Evolutionary conservation across 176 grass and related monocot genomes (phyloP).

Genomic region (Oryza rufipogon): DNA sequence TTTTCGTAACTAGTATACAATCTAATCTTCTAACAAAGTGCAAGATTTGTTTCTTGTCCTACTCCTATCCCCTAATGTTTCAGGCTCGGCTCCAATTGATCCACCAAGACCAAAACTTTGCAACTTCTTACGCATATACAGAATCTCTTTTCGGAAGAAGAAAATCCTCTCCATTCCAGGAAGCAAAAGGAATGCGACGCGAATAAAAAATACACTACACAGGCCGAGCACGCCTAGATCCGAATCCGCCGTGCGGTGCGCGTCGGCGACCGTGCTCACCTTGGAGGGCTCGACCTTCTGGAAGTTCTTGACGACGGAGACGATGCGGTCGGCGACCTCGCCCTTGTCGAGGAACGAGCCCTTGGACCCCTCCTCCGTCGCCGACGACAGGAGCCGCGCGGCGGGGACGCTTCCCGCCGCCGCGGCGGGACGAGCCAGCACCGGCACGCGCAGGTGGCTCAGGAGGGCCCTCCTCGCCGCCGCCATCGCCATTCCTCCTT

Average conservation of each 20-base stretch:
- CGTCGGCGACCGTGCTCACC: slow-evolving; percentile 18
- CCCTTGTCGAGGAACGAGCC: slow-evolving; percentile 86
- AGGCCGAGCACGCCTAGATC: slow-evolving; percentile 20
- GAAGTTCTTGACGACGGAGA: slow-evolving; percentile 81
- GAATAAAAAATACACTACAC: slow-evolving; percentile 26
- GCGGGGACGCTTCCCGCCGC: slow-evolving; percentile 21
- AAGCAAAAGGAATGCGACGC: not conserved
- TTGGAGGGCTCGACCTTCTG: slow-evolving; percentile 76
- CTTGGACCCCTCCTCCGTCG: slow-evolving; percentile 64
- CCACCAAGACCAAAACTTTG: not conserved
- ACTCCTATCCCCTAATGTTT: not conserved
- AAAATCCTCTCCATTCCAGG: too few relatives aligned
- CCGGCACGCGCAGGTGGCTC: slow-evolving; percentile 61
- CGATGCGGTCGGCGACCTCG: slow-evolving; percentile 76
- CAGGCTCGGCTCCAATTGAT: not conserved
- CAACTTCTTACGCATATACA: not conserved
- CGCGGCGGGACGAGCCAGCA: slow-evolving; percentile 2
- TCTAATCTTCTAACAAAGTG: not conserved
- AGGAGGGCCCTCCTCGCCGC: slow-evolving; percentile 71
- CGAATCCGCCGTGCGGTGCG: not conserved
- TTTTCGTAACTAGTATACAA: not conserved
- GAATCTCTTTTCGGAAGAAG: not conserved
- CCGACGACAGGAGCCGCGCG: slow-evolving; percentile 52
- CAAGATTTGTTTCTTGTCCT: not conserved
- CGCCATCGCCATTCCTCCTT: slow-evolving; percentile 56